Conservation (phyloP, 179 eudicot species). For the Beta macrorhiza region DNA sequence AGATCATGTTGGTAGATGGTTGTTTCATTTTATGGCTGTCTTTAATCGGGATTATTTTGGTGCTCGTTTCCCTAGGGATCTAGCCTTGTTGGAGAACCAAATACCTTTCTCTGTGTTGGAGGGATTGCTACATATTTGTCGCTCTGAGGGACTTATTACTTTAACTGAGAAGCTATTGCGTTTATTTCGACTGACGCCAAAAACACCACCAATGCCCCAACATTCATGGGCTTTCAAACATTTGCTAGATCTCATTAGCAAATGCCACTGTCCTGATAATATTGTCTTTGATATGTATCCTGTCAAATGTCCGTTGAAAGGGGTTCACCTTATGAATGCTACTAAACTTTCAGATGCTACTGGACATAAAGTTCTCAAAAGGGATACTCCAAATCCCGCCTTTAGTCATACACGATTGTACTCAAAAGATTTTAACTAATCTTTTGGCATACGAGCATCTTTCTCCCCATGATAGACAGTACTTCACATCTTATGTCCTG, state of each 20-base stretch:
- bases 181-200: background rate
- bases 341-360: background rate
- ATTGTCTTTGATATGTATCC: too few relatives aligned
- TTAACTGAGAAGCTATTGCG: background rate
- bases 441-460: too few relatives aligned
- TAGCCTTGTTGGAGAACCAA: background rate
- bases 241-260: slow-evolving; percentile 2
- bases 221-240: background rate
- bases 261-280: background rate
- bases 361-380: too few relatives aligned
- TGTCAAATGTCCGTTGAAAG: too few relatives aligned
- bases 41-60: background rate
- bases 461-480: too few relatives aligned
- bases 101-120: background rate
- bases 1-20: slow-evolving; percentile 2
- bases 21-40: background rate
- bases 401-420: too few relatives aligned
- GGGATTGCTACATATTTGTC: background rate
- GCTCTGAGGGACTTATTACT: too few relatives aligned
- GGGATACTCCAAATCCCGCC: too few relatives aligned
- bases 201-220: background rate
- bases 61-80: background rate
- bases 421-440: too few relatives aligned
- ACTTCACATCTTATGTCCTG: too few relatives aligned
- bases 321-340: background rate